Evolutionary conservation across 176 grass and related monocot species (phyloP).

Genomic region (Carex kokanica): DNA sequence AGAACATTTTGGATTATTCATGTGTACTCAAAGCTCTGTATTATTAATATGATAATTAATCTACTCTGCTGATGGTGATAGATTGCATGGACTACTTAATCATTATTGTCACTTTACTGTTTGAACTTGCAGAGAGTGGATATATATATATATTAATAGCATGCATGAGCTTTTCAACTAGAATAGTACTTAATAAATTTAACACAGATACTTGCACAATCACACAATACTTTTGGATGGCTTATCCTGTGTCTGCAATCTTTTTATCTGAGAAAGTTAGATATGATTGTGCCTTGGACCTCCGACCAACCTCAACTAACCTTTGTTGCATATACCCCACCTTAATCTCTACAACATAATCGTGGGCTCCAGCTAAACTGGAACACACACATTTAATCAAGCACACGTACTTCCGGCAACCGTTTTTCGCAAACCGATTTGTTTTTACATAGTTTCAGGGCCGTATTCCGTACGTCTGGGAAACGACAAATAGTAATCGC

Average conservation of each 20-base stretch:
- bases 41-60: not conserved
- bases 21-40: not conserved
- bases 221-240: slow-evolving; percentile 16
- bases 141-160: no score
- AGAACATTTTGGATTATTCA: not conserved
- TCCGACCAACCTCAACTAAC: slow-evolving; percentile 10
- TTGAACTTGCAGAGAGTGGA: not conserved
- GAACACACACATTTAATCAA: slow-evolving; percentile 4
- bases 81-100: not conserved
- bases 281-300: slow-evolving; percentile 26
- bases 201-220: not conserved
- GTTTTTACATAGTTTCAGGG: slow-evolving; percentile 12
- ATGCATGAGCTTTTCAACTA: not conserved
- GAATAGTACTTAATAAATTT: not conserved
- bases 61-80: not conserved
- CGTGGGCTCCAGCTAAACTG: not conserved
- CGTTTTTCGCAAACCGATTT: not conserved
- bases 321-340: not conserved
- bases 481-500: not conserved
- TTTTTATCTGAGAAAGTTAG: slow-evolving; percentile 23
- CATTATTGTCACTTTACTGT: not conserved
- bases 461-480: not conserved
- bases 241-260: slow-evolving; percentile 24
- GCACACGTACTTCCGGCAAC: not conserved
- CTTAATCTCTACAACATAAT: slow-evolving; percentile 11